phyloP scores from a whole-genome alignment of 108 stramenopile genomes.

The Pseudonitzschia delicatissima region DNA sequence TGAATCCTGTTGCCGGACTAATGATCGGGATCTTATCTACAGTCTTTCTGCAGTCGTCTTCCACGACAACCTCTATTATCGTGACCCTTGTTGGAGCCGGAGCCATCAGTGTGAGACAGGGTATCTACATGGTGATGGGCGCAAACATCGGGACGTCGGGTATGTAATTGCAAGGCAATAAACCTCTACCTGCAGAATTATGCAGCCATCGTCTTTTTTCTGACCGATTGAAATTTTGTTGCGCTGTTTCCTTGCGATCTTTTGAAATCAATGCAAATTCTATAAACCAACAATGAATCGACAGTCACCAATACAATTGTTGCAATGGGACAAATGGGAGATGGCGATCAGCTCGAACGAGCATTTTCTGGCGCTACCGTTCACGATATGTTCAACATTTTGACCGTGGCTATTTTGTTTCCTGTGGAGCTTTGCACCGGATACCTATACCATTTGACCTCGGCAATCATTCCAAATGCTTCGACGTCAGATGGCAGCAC shows the following conservation, averaged over 20 bases:
- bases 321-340: conserved; percentile 83
- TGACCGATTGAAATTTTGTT: neutral
- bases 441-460: conserved; percentile 58
- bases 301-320: conserved; percentile 84
- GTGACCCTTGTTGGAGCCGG: conserved; percentile 78
- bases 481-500: conserved; percentile 46
- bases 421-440: conserved; percentile 74
- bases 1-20: conserved; percentile 84
- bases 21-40: conserved; percentile 84
- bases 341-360: conserved; percentile 81
- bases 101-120: conserved; percentile 56
- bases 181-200: conserved; percentile 23
- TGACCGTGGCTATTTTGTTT: conserved; percentile 76
- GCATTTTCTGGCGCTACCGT: conserved; percentile 91
- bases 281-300: no score
- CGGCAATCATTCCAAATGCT: conserved; percentile 51
- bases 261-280: no score
- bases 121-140: conserved; percentile 90
- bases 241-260: neutral
- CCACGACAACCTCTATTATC: conserved; percentile 87
- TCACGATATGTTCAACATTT: conserved; percentile 90
- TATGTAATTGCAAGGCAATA: no score
- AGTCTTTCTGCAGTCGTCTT: conserved; percentile 83
- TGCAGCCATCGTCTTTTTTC: neutral
- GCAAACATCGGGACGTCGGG: conserved; percentile 73